Conservation (phyloP, 2,329 filamentous ascomycete species). For the Neonectria sp. region DNA sequence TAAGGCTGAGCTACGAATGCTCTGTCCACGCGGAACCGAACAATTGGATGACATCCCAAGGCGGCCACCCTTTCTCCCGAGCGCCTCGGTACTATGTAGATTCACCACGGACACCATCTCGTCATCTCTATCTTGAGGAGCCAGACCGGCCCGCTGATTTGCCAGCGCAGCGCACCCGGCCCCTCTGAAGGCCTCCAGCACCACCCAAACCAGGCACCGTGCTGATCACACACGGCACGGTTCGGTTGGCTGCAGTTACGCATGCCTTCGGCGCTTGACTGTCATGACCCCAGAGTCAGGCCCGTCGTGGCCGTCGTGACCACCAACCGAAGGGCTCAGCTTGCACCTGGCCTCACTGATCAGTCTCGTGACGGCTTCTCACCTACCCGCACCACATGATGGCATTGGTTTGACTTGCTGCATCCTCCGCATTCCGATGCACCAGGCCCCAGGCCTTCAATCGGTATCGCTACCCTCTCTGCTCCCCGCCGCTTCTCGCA, state of each 20-base stretch:
- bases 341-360: slow-evolving; percentile 15
- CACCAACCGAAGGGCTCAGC: slow-evolving; percentile 15
- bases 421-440: background rate
- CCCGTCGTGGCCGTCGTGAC: slow-evolving; percentile 26
- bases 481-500: background rate
- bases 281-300: background rate
- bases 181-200: slow-evolving; percentile 7
- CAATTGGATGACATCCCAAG: slow-evolving; percentile 18
- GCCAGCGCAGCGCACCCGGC: slow-evolving; percentile 11
- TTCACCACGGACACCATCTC: slow-evolving; percentile 12
- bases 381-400: slow-evolving; percentile 41
- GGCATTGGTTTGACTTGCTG: slow-evolving; percentile 23
- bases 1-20: background rate
- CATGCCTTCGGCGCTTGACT: slow-evolving; percentile 33
- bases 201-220: slow-evolving; percentile 28
- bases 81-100: background rate
- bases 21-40: background rate
- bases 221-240: slow-evolving; percentile 32
- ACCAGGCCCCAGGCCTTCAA: background rate
- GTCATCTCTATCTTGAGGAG: background rate
- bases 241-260: slow-evolving; percentile 47
- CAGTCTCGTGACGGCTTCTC: slow-evolving; percentile 42
- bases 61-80: slow-evolving; percentile 1
- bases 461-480: background rate
- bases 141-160: slow-evolving; percentile 15